Base-by-base conservation (phyloP, 495 filamentous ascomycete species). In the Penicillium ucsense region DNA sequence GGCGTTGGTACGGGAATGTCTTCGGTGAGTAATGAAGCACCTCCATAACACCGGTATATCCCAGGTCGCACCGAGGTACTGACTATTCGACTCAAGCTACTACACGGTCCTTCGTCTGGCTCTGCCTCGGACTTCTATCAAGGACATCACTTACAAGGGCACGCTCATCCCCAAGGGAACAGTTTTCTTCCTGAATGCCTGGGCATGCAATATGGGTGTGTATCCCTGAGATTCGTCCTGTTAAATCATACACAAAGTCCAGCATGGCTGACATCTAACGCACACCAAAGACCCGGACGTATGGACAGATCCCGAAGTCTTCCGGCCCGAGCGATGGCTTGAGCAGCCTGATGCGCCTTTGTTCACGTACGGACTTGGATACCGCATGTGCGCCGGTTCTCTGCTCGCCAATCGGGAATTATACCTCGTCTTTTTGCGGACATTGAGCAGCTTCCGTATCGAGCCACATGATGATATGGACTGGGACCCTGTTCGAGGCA, bases 361-460 rank as follows among this genome's bases (percentile, higher is more conserved):
- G 9, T 81, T 81, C 51, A 78, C 77, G 0, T 82, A 82, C 44
- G 79, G 80, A 3, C 65, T 81, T 42, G 80, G 80, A 8, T 83
- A 81, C 47, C 72, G 81, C 27, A 83, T 84, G 80, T 85, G 81
- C 49, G 75, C 79, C 6, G 81, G 81, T 8, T 76, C 76, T 1
- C 56, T 82, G 41, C 70, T 85, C 1, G 79, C 81, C 27, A 83
- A 83, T 37, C 68, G 79, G 0, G 80, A 85, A 59, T 61, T 83
- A n/a, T 84, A 85, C 49, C 63, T 82, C 37, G 71, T 79, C 38
- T 82, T 83, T 62, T 73, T 83, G 63, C 73, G 81, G 8, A 72
- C 78, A 41, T 58, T 84, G 12, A 74, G 72, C 52, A 74, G 73
- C 41, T 83, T 84, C 54, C 65, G 74, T 28, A 71, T 85, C 29